Evolutionary conservation across 2,329 filamentous ascomycete genomes (phyloP).

Genomic region (Trichoderma atrobrunneum): DNA sequence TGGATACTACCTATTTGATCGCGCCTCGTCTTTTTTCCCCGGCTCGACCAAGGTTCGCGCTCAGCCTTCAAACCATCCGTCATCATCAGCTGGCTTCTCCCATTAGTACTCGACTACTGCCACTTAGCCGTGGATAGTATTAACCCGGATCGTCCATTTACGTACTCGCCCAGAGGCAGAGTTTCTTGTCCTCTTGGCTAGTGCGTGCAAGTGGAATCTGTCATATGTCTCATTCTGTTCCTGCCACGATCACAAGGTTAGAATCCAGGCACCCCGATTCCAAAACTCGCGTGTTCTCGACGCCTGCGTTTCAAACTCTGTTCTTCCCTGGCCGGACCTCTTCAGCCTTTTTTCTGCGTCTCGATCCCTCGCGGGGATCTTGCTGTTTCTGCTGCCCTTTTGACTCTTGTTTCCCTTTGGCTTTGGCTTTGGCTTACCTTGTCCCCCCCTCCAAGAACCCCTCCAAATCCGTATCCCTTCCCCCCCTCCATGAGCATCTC

Average conservation of each 20-base stretch:
- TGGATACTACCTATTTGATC: neutral
- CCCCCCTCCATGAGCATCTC: neutral
- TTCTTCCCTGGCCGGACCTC: neutral
- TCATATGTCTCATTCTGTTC: neutral
- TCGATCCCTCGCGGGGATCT: neutral
- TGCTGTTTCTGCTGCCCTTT: conserved; percentile 4
- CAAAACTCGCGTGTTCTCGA: neutral
- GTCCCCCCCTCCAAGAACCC: neutral
- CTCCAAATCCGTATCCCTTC: neutral
- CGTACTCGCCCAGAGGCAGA: neutral
- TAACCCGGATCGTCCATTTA: neutral
- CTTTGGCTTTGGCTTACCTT: neutral
- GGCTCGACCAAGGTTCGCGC: neutral
- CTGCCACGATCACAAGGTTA: neutral
- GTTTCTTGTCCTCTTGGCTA: neutral
- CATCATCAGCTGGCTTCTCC: neutral
- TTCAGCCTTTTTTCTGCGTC: neutral
- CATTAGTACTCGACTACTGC: neutral
- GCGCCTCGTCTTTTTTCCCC: neutral
- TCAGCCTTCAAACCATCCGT: neutral
- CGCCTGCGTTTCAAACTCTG: conserved; percentile 7
- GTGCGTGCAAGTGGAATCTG: neutral
- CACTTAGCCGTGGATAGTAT: neutral
- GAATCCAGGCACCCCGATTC: neutral
- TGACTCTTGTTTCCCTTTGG: conserved; percentile 6